Percentiles rank a stretch among this genome's conserved stretches.
Conservation (phyloP, 495 filamentous ascomycete genomes). For the Aspergillus incahuasiensis region DNA sequence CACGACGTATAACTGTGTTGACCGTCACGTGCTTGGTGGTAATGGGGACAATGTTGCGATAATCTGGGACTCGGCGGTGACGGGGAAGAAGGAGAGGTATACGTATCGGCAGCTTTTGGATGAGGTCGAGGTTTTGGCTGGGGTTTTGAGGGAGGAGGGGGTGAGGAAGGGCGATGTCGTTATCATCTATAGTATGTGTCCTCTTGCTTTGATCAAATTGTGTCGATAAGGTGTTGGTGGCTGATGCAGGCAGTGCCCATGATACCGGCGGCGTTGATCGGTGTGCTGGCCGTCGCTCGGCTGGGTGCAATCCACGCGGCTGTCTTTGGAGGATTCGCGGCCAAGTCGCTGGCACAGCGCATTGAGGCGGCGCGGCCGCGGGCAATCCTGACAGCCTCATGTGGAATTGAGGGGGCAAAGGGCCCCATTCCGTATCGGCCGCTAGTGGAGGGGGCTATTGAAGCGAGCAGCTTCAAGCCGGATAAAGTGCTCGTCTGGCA, state of each 20-base stretch:
- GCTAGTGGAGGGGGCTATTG: conserved; percentile 64
- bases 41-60: conserved; percentile 70
- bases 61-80: conserved; percentile 84
- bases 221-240: background rate
- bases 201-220: background rate
- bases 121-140: conserved; percentile 83
- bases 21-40: conserved; percentile 76
- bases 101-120: conserved; percentile 71
- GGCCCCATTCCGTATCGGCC: conserved; percentile 66
- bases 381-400: conserved; percentile 81
- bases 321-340: conserved; percentile 88
- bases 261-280: conserved; percentile 84
- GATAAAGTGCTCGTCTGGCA: conserved; percentile 70
- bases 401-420: conserved; percentile 85
- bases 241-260: conserved; percentile 68
- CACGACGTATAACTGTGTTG: conserved; percentile 85
- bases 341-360: conserved; percentile 76
- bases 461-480: conserved; percentile 57
- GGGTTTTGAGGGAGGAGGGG: conserved; percentile 76
- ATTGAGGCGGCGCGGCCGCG: conserved; percentile 77
- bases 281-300: conserved; percentile 73
- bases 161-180: conserved; percentile 85
- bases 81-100: conserved; percentile 62
- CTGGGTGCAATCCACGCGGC: conserved; percentile 87
- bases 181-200: conserved; percentile 75